These are phyloP conservation scores for Heterobasidion irregulare DNA, from an alignment of 1,284 basidiomycete genomes.

Conservation along the genomic window DNA sequence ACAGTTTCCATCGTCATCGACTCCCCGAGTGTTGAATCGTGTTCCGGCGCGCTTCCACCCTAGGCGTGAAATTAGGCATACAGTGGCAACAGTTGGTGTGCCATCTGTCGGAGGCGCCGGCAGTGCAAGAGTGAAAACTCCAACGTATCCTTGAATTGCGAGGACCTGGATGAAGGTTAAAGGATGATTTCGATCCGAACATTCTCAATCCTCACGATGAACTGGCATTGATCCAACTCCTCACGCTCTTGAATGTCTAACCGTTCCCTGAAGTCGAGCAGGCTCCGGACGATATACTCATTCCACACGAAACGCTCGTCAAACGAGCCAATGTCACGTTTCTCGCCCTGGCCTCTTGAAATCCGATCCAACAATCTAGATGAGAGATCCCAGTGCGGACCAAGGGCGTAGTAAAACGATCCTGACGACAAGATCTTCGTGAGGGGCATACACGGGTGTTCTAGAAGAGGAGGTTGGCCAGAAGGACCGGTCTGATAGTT, in stretches of 20 bases:
- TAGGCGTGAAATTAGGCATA: constrained; percentile 80
- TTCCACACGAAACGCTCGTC: constrained; percentile 89
- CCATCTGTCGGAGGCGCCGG: constrained; percentile 69
- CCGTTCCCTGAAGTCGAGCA: constrained; percentile 75
- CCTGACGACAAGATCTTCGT: constrained; percentile 89
- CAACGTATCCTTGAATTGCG: constrained; percentile 90
- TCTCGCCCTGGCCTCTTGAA: constrained; percentile 36
- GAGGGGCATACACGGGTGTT: constrained; percentile 87
- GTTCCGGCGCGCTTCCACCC: constrained; percentile 96
- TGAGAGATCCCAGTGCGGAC: constrained; percentile 84
- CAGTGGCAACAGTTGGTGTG: constrained; percentile 53
- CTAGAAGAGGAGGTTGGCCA: constrained; percentile 45
- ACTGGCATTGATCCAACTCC: constrained; percentile 72
- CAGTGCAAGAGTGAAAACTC: constrained; percentile 60
- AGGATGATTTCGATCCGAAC: background rate
- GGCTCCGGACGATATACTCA: constrained; percentile 70
- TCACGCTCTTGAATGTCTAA: constrained; percentile 60
- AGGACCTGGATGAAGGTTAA: constrained; percentile 44
- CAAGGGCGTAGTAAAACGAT: constrained; percentile 87
- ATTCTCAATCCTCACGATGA: constrained; percentile 51
- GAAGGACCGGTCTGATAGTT: constrained; percentile 30
- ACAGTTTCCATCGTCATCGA: constrained; percentile 96
- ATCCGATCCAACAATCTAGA: constrained; percentile 68
- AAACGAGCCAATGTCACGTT: constrained; percentile 53
- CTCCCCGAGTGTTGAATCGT: constrained; percentile 93